phyloP scores from a whole-genome alignment of 2,329 filamentous ascomycete species.

The Calonectria fujianensis region DNA sequence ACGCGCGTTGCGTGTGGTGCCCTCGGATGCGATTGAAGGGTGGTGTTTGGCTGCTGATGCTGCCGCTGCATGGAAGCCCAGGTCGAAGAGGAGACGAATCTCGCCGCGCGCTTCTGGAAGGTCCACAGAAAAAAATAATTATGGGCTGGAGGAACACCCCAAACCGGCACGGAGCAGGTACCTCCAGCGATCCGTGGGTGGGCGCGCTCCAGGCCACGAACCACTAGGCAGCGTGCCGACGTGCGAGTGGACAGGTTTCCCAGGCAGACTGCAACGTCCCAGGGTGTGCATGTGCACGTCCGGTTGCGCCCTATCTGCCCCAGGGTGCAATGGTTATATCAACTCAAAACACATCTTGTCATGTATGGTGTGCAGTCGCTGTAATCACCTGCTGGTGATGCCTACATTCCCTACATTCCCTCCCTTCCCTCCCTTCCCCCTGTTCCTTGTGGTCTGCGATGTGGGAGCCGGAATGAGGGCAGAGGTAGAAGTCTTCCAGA shows the following conservation, averaged over 20 bases:
- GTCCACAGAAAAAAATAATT: constrained; percentile 25
- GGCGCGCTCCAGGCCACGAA: constrained; percentile 25
- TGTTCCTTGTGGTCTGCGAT: background rate
- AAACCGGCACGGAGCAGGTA: constrained; percentile 27
- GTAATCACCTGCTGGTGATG: background rate
- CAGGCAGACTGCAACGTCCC: constrained; percentile 7
- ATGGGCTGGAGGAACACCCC: constrained; percentile 25
- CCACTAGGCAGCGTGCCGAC: constrained; percentile 28
- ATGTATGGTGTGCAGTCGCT: constrained; percentile 2
- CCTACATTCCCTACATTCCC: constrained; percentile 15
- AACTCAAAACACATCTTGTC: constrained; percentile 15
- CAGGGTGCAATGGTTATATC: background rate
- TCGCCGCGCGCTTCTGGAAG: constrained; percentile 37
- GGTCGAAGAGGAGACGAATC: constrained; percentile 34
- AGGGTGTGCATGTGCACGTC: constrained; percentile 24
- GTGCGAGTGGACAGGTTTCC: constrained; percentile 27
- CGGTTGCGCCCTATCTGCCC: constrained; percentile 13
- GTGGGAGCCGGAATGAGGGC: constrained; percentile 4
- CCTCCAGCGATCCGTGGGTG: constrained; percentile 29
- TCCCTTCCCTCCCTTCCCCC: background rate
- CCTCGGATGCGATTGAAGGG: constrained; percentile 4
- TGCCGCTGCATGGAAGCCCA: constrained; percentile 36
- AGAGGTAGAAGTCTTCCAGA: constrained; percentile 5
- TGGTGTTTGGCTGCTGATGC: background rate
- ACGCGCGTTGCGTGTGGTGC: background rate